Percentiles rank a stretch among this genome's conserved stretches.
Evolutionary conservation across 768 basidiomycete genomes (phyloP).

Genomic region (Butyriboletus loyo): DNA sequence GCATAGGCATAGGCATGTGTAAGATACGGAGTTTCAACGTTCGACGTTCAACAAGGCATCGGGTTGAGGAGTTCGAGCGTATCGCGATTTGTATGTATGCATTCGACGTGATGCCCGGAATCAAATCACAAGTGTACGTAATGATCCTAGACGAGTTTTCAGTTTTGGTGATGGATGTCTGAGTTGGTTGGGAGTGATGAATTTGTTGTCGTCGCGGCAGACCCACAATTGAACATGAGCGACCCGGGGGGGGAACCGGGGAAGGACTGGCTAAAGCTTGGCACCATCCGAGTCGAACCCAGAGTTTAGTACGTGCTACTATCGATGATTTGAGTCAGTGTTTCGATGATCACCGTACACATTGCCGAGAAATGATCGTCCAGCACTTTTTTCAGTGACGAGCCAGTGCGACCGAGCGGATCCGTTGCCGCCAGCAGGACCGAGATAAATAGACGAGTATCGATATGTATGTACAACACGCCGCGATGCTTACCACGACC

Average conservation of each 20-base stretch:
- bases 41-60: not conserved
- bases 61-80: not conserved
- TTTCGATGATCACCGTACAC: too few relatives aligned
- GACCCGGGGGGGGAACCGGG: too few relatives aligned
- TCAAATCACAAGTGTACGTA: not conserved
- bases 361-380: not conserved
- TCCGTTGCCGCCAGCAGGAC: not conserved
- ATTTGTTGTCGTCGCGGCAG: too few relatives aligned
- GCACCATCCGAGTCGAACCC: not conserved
- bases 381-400: too few relatives aligned
- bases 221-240: too few relatives aligned
- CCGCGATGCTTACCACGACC: too few relatives aligned
- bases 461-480: constrained; percentile 1
- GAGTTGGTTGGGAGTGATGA: not conserved
- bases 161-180: too few relatives aligned
- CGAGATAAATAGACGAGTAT: not conserved
- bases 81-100: not conserved
- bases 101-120: not conserved
- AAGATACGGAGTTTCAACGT: not conserved
- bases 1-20: not conserved
- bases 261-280: too few relatives aligned
- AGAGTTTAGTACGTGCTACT: too few relatives aligned
- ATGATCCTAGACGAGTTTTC: not conserved
- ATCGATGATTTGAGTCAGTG: not conserved
- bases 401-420: too few relatives aligned